Evolutionary conservation across 1,284 basidiomycete genomes (phyloP).

Genomic region (Chondrostereum purpureum): DNA sequence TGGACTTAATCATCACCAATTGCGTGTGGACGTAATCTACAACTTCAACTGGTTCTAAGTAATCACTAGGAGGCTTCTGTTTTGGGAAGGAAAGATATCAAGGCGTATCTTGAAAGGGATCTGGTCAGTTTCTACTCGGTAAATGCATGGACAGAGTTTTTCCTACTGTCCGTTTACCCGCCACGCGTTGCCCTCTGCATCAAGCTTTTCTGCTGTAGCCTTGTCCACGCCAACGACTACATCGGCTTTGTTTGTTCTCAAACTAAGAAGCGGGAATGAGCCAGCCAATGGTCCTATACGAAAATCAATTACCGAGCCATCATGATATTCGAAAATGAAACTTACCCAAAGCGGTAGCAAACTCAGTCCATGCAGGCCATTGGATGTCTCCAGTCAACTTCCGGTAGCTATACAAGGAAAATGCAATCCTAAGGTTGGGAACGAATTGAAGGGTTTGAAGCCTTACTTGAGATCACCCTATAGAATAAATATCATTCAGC

Average conservation of each 20-base stretch:
- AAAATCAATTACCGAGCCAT: conserved; percentile 3
- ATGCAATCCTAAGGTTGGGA: too few species aligned
- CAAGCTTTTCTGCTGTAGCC: conserved; percentile 60
- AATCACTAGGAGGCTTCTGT: too few species aligned
- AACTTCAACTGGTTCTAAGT: too few species aligned
- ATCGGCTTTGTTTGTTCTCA: conserved; percentile 95
- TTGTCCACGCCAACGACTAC: conserved; percentile 78
- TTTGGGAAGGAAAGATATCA: background rate
- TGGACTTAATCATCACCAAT: too few species aligned
- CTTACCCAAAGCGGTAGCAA: conserved; percentile 73
- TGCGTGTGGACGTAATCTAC: too few species aligned
- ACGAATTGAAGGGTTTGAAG: background rate
- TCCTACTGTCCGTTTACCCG: conserved; percentile 64
- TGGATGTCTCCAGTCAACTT: conserved; percentile 89
- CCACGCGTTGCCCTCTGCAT: conserved; percentile 70
- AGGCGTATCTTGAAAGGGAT: background rate
- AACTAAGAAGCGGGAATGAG: conserved; percentile 73
- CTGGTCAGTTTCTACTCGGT: too few species aligned
- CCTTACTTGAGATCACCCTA: conserved; percentile 85
- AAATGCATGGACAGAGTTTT: background rate
- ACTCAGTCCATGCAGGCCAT: conserved; percentile 84
- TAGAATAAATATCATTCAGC: conserved; percentile 4
- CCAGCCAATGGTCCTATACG: conserved; percentile 69
- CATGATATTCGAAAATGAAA: too few species aligned
- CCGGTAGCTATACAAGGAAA: conserved; percentile 51